phyloP scores from a whole-genome alignment of 306 rosid species.

The Alnus glutinosa region DNA sequence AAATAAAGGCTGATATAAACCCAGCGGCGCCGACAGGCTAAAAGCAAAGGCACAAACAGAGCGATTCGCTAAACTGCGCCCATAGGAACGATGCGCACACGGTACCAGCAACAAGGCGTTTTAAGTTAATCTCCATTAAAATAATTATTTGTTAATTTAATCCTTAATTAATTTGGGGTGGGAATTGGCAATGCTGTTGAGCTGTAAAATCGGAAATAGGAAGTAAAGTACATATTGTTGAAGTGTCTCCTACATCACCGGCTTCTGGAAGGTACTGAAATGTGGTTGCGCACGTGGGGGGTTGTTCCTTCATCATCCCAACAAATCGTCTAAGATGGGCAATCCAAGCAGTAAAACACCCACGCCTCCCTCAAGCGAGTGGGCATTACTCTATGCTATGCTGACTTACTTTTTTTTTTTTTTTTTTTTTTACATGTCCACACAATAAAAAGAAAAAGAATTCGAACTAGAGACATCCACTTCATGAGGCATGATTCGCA shows the following conservation, averaged over 20 bases:
- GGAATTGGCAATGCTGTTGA: too few species aligned
- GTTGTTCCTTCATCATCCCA: slow-evolving; percentile 5
- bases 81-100: neutral
- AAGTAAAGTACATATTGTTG: too few species aligned
- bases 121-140: too few species aligned
- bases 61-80: neutral
- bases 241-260: neutral
- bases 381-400: neutral
- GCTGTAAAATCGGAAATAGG: too few species aligned
- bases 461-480: too few species aligned
- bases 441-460: fast-evolving
- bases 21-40: slow-evolving; percentile 38
- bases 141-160: too few species aligned
- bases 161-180: too few species aligned
- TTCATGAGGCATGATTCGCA: too few species aligned
- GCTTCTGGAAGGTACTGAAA: slow-evolving; percentile 5
- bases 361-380: slow-evolving; percentile 6
- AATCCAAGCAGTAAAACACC: neutral
- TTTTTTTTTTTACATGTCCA: too few species aligned
- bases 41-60: neutral
- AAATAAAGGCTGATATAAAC: neutral
- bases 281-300: slow-evolving; percentile 15
- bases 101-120: too few species aligned
- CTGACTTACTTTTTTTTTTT: too few species aligned
- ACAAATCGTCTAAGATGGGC: neutral